Evolutionary conservation across 768 basidiomycete species (phyloP).

Genomic region (Lentinula lateritia): DNA sequence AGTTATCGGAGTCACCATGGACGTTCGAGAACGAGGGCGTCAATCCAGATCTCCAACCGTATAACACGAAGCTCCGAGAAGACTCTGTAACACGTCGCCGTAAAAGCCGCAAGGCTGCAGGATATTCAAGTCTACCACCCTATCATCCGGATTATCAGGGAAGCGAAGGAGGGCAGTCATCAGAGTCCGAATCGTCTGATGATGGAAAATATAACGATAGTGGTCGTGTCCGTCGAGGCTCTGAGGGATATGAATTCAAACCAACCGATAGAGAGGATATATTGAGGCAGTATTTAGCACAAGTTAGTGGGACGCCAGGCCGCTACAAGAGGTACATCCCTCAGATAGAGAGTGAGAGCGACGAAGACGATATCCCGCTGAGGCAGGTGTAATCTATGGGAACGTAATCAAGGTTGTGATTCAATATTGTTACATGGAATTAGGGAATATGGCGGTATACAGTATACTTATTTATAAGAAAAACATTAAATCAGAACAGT

Average conservation of each 20-base stretch:
- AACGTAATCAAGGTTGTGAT: not conserved
- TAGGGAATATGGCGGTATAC: not conserved
- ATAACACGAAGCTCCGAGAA: conserved; percentile 36
- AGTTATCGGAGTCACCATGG: conserved; percentile 68
- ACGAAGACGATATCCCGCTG: conserved; percentile 27
- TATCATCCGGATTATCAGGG: conserved; percentile 69
- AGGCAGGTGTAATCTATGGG: not conserved
- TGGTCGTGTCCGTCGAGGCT: conserved; percentile 55
- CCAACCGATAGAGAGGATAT: conserved; percentile 59
- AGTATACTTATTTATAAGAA: not conserved
- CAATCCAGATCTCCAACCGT: conserved; percentile 72
- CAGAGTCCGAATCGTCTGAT: conserved; percentile 23
- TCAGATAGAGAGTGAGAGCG: conserved; percentile 41
- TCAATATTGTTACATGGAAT: not conserved
- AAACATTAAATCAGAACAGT: not conserved
- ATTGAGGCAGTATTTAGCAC: conserved; percentile 50
- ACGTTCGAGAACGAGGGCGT: conserved; percentile 74
- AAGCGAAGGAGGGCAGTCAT: conserved; percentile 27
- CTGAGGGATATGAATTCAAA: conserved; percentile 78
- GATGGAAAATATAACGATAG: conserved; percentile 18
- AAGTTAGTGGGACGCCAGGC: conserved; percentile 48
- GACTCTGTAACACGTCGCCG: conserved; percentile 17
- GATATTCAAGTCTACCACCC: conserved; percentile 54
- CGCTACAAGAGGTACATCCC: conserved; percentile 69
- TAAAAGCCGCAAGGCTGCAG: conserved; percentile 18